Conservation (phyloP, 441 rosid genomes). For the Erysimum cheiri region DNA sequence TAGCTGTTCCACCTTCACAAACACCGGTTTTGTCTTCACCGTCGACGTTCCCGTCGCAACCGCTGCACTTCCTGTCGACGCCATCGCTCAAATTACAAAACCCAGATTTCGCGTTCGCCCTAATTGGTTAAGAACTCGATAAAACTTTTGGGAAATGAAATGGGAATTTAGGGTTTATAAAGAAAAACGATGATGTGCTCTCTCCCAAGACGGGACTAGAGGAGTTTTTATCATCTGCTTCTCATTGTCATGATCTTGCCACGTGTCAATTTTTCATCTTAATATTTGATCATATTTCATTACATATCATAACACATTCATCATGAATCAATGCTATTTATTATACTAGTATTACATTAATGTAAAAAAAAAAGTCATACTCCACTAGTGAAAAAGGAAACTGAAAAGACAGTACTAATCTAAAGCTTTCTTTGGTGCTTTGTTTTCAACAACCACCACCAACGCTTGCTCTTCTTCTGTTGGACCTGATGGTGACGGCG, state of each 20-base stretch:
- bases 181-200: constrained; percentile 31
- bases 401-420: neutral
- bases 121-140: constrained; percentile 21
- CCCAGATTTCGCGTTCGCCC: constrained; percentile 33
- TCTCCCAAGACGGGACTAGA: constrained; percentile 27
- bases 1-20: constrained; percentile 80
- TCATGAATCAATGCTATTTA: neutral
- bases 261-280: constrained; percentile 15
- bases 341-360: constrained; percentile 8
- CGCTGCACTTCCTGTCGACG: constrained; percentile 38
- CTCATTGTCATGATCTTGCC: constrained; percentile 1
- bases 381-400: neutral
- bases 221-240: constrained; percentile 34
- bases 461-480: constrained; percentile 46
- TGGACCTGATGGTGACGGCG: constrained; percentile 1
- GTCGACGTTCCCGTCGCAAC: constrained; percentile 39
- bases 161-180: constrained; percentile 41
- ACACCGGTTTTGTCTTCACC: constrained; percentile 82
- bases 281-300: neutral
- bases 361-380: neutral
- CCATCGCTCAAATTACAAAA: constrained; percentile 28
- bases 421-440: constrained; percentile 35
- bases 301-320: neutral
- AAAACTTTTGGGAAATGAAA: neutral
- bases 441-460: constrained; percentile 50